Base-by-base conservation (phyloP, 345 rosid genomes). In the Melaleuca quinquenervia region DNA sequence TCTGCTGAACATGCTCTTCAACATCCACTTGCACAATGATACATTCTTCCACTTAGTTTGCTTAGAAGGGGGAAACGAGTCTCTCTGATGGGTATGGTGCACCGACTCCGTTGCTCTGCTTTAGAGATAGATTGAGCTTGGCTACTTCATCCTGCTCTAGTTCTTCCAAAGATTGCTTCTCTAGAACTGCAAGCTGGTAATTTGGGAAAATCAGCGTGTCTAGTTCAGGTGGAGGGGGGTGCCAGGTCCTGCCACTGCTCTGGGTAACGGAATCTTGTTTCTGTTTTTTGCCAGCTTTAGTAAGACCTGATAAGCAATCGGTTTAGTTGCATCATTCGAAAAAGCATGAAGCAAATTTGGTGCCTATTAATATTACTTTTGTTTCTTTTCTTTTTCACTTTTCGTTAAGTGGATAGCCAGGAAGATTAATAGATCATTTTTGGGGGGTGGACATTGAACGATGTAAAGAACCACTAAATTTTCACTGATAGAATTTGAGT, bases 241-340 rank as follows among this genome's bases (percentile, higher is more conserved):
- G 18, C 96, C 94, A 0, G 95, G 95, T 70, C 93, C 96, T 32
- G 93, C 87, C 41, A 93, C 89, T 29, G 97, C 84, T 91, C 92
- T 97, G 3, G 99, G 98, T 83, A 95, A 85, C 44, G 97, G 98
- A 83, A 94, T 91, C 88, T 93, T 96, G 92, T 96, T 97, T 90
- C 98, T 92, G 85, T 88, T 93, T 84, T 94, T 92, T 32, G 99
- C 96, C 88, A 96, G 74, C 52, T 95, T 98, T 29, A 95, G 90
- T 50, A 94, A 84, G 32, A 96, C 94, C 98, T 96, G 90, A 83
- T 27, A 8, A 51, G 56, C 32, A 70, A 36, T 70, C 1, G 7
- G 80, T 36, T 62, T 29, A 70, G 24, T 36, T 32, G 51, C 16
- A 6, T 29, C 80, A 18, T 9, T 11, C 5, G 80, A 18, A 70